Conservation (phyloP, 768 basidiomycete species). For the Solioccasus polychromus region DNA sequence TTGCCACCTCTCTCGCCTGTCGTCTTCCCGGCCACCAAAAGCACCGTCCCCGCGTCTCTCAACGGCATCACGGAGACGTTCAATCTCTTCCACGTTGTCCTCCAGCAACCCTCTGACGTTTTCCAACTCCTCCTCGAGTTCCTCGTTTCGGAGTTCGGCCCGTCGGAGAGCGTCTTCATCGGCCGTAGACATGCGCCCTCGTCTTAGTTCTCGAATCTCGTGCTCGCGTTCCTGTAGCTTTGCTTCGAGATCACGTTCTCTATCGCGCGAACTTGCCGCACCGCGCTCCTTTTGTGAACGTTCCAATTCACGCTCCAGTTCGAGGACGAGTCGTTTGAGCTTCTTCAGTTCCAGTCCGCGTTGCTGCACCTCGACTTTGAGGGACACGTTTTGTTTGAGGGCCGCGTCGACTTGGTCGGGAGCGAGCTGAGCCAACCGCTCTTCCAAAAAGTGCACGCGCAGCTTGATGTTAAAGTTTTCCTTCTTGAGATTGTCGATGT, state of each 20-base stretch:
- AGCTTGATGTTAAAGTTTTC: conserved; percentile 97
- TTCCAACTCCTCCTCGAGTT: conserved; percentile 73
- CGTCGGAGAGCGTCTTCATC: conserved; percentile 55
- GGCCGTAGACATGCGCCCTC: conserved; percentile 40
- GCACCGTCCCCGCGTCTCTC: conserved; percentile 51
- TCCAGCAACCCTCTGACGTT: conserved; percentile 65
- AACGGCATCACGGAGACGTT: conserved; percentile 65
- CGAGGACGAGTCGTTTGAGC: conserved; percentile 82
- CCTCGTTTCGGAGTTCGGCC: conserved; percentile 57
- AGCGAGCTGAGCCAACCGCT: conserved; percentile 83
- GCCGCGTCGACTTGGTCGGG: conserved; percentile 92
- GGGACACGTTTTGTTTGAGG: conserved; percentile 87
- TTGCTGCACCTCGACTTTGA: conserved; percentile 90
- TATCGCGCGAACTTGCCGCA: conserved; percentile 38
- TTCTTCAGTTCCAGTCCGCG: conserved; percentile 90
- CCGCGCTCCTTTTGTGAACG: conserved; percentile 55
- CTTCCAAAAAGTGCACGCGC: conserved; percentile 93
- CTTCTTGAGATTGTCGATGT: conserved; percentile 93
- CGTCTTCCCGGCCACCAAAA: conserved; percentile 39
- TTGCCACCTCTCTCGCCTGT: conserved; percentile 42
- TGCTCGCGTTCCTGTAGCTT: conserved; percentile 69
- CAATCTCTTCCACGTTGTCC: conserved; percentile 84
- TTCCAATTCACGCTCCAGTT: conserved; percentile 79
- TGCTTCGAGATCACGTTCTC: conserved; percentile 76
- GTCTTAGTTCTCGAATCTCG: conserved; percentile 64